phyloP scores from a whole-genome alignment of 2,329 filamentous ascomycete species.

The Aspergillus texensis region DNA sequence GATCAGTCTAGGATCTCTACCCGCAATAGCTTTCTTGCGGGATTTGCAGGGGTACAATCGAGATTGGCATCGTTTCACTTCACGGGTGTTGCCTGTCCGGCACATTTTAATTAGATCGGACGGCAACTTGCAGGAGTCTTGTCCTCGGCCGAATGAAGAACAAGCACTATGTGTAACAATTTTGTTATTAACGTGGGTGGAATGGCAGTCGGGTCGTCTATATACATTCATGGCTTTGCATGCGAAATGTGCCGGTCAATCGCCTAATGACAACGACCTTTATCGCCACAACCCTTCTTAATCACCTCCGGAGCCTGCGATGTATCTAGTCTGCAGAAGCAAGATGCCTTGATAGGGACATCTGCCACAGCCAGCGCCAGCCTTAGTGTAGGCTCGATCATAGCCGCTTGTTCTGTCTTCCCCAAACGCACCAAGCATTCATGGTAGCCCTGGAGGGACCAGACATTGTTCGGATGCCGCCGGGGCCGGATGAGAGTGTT shows the following conservation, averaged over 20 bases:
- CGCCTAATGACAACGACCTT: not conserved
- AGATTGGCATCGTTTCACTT: not conserved
- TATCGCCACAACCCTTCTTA: not conserved
- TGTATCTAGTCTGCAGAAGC: conserved; percentile 27
- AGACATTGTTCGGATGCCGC: too few species aligned
- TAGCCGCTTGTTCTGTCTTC: conserved; percentile 46
- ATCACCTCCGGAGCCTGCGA: conserved; percentile 14
- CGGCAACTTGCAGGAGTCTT: not conserved
- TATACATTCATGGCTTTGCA: too few species aligned
- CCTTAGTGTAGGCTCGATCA: conserved; percentile 51
- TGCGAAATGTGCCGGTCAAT: not conserved
- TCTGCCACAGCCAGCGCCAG: conserved; percentile 59
- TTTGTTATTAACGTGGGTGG: not conserved
- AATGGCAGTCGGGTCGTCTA: not conserved
- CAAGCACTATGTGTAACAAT: not conserved
- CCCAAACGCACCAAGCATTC: conserved; percentile 41
- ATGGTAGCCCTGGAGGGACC: too few species aligned
- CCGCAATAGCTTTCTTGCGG: not conserved
- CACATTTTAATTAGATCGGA: not conserved
- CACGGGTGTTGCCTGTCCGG: not conserved
- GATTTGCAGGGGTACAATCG: not conserved
- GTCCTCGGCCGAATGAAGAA: not conserved
- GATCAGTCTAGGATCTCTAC: not conserved
- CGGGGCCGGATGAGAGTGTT: too few species aligned
- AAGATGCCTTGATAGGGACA: conserved; percentile 50